Percentiles rank a stretch among this genome's conserved stretches.
Evolutionary conservation across 805 yeast species (phyloP).

Genomic region (Candida adriatica): DNA sequence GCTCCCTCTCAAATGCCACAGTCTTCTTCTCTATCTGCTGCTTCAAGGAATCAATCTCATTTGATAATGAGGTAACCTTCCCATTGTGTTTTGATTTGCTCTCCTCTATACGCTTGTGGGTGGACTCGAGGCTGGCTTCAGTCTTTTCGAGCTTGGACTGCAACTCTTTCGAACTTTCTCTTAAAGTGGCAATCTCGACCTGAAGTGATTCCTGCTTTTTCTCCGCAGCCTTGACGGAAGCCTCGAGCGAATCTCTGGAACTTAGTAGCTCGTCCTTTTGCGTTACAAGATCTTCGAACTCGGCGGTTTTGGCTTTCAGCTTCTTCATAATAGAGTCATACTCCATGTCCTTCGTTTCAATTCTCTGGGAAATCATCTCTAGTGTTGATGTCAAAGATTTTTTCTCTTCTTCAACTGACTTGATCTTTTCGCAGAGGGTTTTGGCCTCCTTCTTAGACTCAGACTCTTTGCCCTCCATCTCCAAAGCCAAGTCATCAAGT

Average conservation of each 20-base stretch:
- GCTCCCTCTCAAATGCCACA: conserved; percentile 43
- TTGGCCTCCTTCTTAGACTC: conserved; percentile 21
- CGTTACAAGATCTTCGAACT: conserved; percentile 6
- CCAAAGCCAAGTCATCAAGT: conserved; percentile 21
- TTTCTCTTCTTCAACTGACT: conserved; percentile 26
- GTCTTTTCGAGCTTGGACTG: conserved; percentile 8
- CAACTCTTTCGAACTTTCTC: conserved; percentile 4
- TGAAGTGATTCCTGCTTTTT: conserved; percentile 1
- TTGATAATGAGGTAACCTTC: conserved; percentile 22
- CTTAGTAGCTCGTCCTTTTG: background rate
- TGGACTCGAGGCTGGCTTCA: conserved; percentile 10
- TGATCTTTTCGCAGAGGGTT: conserved; percentile 21
- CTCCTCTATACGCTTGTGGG: conserved; percentile 16
- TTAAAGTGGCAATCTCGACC: conserved; percentile 1
- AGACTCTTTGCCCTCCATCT: conserved; percentile 24
- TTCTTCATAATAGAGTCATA: conserved; percentile 14
- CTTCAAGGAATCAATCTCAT: conserved; percentile 25
- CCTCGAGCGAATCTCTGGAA: conserved; percentile 3
- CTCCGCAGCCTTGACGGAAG: background rate
- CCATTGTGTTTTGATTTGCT: conserved; percentile 17
- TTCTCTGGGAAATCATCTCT: conserved; percentile 27
- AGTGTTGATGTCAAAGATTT: conserved; percentile 27
- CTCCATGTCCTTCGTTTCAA: conserved; percentile 23
- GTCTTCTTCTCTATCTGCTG: conserved; percentile 31
- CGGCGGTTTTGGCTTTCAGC: conserved; percentile 8